These are phyloP conservation scores for Naganishia sp. DNA, from an alignment of 1,284 basidiomycete genomes.

Conservation along the genomic window DNA sequence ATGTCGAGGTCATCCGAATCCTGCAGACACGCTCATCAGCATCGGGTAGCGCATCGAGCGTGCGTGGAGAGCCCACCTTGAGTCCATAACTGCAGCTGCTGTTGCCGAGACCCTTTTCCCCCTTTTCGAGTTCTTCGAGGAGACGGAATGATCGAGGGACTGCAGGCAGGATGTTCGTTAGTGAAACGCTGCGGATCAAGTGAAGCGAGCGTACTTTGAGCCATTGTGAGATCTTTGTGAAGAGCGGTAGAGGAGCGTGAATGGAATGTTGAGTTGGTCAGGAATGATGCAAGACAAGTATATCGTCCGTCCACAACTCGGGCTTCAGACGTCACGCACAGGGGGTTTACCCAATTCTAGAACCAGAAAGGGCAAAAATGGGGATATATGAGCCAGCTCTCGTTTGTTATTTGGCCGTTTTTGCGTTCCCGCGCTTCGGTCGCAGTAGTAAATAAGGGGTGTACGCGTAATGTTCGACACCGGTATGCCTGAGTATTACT, in stretches of 20 bases:
- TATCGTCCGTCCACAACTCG: no score
- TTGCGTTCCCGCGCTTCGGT: no score
- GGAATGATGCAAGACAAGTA: background rate
- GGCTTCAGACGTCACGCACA: no score
- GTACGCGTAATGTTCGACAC: no score
- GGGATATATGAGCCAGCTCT: no score
- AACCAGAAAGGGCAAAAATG: no score
- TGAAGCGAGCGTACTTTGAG: conserved; percentile 58
- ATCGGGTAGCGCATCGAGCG: background rate
- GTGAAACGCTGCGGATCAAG: conserved; percentile 12
- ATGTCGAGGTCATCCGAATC: conserved; percentile 92
- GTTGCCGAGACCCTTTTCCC: conserved; percentile 98
- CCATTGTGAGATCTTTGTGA: conserved; percentile 55
- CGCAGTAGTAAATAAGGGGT: no score
- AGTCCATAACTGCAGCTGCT: conserved; percentile 95
- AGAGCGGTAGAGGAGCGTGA: no score
- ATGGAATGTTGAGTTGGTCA: no score
- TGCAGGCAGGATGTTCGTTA: conserved; percentile 48
- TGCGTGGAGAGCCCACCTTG: conserved; percentile 55
- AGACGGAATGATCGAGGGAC: conserved; percentile 96
- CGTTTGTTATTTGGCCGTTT: no score
- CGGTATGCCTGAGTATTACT: no score
- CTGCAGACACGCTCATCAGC: conserved; percentile 34
- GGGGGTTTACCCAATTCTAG: no score
- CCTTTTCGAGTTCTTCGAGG: conserved; percentile 97